Base-by-base conservation (phyloP, 768 basidiomycete species). In the Tephrocybe sp. region DNA sequence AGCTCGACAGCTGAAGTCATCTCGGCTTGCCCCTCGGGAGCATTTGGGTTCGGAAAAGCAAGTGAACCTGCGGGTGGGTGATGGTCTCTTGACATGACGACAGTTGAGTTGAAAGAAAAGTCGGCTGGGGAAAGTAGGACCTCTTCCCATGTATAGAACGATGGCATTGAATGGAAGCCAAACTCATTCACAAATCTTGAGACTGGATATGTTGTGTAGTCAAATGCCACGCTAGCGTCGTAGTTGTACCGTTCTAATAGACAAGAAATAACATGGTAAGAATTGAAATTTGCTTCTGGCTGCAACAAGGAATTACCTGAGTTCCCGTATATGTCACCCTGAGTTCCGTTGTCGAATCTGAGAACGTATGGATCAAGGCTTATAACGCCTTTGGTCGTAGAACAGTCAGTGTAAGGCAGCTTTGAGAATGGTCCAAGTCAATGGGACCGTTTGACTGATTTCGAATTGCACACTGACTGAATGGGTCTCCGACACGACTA, bases 101-200 rank as follows among this genome's bases (percentile, higher is more conserved):
- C 79, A 0, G 77, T 77, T 0, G 79, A 80, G 62, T 82, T 82
- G 66, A 83, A 82, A 20, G 68, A 68, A 63, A 80, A 82, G 57
- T 82, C 80, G 8, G 72, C 74, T 0, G 75, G 70, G 3, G 73
- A 72, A 17, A 62, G 56, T 4, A 83, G 72, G 1, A 78, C 82
- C 57, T 82, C 78, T 57, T 81, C 71, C 81, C 81, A 84, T 45
- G 68, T 75, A 53, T 80, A 83, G 64, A 83, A 78, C 0, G 80
- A 82, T 4, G 81, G 82, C 76, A 81, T 79, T 0, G 81, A 83
- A 60, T 82, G 82, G 65, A 81, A 82, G 76, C 80, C 80, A 48
- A 83, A 83, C 54, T 84, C 81, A 53, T 82, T 82, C 38, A 82
- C 70, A 48, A 82, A 83, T 38, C 81, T 74, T 45, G 23, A 40